Conservation (phyloP, 2,329 filamentous ascomycete genomes). For the Geosmithia putterillii region DNA sequence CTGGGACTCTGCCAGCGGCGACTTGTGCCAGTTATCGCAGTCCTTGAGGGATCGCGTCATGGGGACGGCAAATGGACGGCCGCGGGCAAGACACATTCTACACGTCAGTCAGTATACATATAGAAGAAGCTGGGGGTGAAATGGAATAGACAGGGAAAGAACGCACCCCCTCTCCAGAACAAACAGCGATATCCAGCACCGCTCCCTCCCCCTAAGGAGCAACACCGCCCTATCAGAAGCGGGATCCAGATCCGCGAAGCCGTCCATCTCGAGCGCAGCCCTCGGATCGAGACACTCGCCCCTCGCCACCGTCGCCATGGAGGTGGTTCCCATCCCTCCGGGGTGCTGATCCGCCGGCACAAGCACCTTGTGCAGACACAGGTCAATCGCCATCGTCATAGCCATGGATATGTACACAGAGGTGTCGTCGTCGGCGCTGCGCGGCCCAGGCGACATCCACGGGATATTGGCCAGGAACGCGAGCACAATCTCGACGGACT, state of each 20-base stretch:
- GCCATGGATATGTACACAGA: constrained; percentile 61
- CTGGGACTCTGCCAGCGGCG: constrained; percentile 49
- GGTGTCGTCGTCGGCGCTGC: constrained; percentile 61
- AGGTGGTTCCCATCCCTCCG: constrained; percentile 21
- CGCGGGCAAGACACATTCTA: constrained; percentile 55
- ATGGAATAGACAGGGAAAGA: background rate
- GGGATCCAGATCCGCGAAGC: constrained; percentile 51
- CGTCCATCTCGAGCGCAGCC: constrained; percentile 54
- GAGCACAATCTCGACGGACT: constrained; percentile 62
- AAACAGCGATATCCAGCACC: constrained; percentile 60
- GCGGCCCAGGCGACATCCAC: constrained; percentile 58
- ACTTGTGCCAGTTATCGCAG: constrained; percentile 58
- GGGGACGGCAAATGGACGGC: constrained; percentile 56
- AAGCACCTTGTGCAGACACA: constrained; percentile 59
- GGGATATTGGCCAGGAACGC: constrained; percentile 67
- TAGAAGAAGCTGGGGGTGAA: background rate
- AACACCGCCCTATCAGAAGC: constrained; percentile 46
- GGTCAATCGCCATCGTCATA: constrained; percentile 54
- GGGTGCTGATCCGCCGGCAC: constrained; percentile 36
- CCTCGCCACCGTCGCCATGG: constrained; percentile 38
- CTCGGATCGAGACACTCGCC: constrained; percentile 58
- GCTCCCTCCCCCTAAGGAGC: constrained; percentile 51
- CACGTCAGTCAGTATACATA: background rate
- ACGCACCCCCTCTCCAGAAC: constrained; percentile 55
- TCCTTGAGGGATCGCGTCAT: constrained; percentile 52